Evolutionary conservation across 108 stramenopile species (phyloP), one percentile per base, ranked within the genome.

Genomic region (Skeletonema potamos): DNA sequence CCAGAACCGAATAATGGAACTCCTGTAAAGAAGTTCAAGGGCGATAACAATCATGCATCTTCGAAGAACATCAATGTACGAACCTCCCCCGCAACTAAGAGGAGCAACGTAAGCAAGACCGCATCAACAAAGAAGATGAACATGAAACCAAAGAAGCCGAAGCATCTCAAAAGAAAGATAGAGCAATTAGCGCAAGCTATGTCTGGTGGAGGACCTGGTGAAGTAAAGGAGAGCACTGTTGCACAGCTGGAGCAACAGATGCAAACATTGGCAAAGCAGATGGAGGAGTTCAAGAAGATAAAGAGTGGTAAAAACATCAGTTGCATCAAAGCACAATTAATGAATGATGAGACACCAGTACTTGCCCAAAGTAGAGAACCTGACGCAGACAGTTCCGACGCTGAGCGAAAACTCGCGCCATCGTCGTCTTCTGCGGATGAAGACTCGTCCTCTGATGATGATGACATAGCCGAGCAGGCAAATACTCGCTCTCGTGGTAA

Each of bases 101-200:
- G 30, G 30, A 36, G 11, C 18, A 28, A 66, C 20, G n/a, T 17
- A 18, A 34, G 62, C 41, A 18, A 51, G 36, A 0, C 34, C 2
- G 10, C 62, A 9, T 27, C 58, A 59, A 28, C n/a, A 60, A 68
- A 77, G 29, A 72, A 81, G 20, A 33, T 10, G 22, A 81, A 76
- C 7, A n/a, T 32, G 1, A 84, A 87, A 58, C 36, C 76, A 29
- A 88, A 89, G 58, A 94, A 94, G 73, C 93, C 93, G 1, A 94
- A 94, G 66, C 93, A 94, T 78, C 68, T 94, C 55, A 86, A 90
- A 58, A 73, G 93, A 41, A 94, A 94, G 62, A 70, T 94, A 56
- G 81, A 88, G 33, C 80, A 85, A 27, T 64, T 81, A 22, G 65
- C 80, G 10, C 58, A 65, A 46, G 74, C 75, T 44, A 36, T 69